Percentiles rank a stretch among this genome's conserved stretches.
These are phyloP conservation scores for Alternaria sp. DNA, from an alignment of 2,329 filamentous ascomycete genomes.

Conservation along the genomic window DNA sequence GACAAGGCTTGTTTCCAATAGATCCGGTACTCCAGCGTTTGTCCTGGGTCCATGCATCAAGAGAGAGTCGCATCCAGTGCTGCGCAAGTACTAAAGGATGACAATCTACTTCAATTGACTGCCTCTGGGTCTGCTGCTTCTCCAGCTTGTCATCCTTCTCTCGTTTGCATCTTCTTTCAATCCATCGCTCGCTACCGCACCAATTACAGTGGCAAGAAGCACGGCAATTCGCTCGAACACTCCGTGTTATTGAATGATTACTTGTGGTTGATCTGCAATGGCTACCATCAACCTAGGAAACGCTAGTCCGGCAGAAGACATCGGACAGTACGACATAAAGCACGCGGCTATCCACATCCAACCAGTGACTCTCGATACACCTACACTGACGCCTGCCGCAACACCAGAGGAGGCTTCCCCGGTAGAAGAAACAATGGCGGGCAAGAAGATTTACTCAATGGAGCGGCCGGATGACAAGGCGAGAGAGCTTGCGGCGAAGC, in stretches of 20 bases:
- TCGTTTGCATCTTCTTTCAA: constrained; percentile 9
- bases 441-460: constrained; percentile 45
- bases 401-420: constrained; percentile 40
- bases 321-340: constrained; percentile 45
- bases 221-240: constrained; percentile 39
- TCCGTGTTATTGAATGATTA: constrained; percentile 33
- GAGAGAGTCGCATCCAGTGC: constrained; percentile 35
- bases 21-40: constrained; percentile 49
- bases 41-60: constrained; percentile 40
- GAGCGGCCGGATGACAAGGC: constrained; percentile 48
- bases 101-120: constrained; percentile 42
- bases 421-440: constrained; percentile 42
- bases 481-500: constrained; percentile 46
- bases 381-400: constrained; percentile 40
- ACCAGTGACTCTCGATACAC: constrained; percentile 37
- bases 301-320: constrained; percentile 39
- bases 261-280: constrained; percentile 41
- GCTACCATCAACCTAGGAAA: constrained; percentile 41
- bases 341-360: constrained; percentile 43
- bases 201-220: constrained; percentile 35
- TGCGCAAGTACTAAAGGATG: constrained; percentile 50
- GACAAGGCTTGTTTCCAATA: constrained; percentile 50
- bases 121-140: constrained; percentile 26
- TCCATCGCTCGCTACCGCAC: constrained; percentile 15
- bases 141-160: constrained; percentile 20